Conservation (phyloP, 306 rosid species). For the cucumber (Cucumis sativus) region DNA sequence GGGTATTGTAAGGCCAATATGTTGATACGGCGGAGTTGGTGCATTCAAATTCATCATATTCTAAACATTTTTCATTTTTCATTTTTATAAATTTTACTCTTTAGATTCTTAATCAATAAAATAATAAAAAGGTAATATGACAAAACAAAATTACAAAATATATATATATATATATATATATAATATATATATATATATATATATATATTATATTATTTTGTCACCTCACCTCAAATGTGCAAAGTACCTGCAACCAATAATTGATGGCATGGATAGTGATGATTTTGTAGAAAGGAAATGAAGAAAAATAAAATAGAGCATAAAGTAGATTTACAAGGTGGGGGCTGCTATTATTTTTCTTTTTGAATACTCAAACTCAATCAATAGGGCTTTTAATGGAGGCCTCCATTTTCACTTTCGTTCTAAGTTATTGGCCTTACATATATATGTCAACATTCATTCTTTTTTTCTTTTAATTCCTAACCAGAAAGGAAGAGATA, state of each 20-base stretch:
- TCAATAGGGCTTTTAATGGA: not conserved
- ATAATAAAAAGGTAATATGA: not conserved
- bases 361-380: conserved; percentile 6
- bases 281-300: not conserved
- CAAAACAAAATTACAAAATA: not conserved
- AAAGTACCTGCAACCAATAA: conserved; percentile 1
- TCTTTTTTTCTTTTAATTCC: too few relatives aligned
- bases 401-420: not conserved
- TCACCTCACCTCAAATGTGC: not conserved
- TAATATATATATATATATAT: too few relatives aligned
- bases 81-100: not conserved
- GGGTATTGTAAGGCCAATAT: not conserved
- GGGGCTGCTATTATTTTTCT: conserved; percentile 4
- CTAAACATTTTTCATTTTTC: not conserved
- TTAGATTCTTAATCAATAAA: not conserved
- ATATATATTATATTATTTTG: not conserved
- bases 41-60: not conserved
- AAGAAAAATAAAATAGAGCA: not conserved
- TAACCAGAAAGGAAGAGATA: too few relatives aligned
- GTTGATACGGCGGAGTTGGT: not conserved
- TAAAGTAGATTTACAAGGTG: not conserved
- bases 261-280: not conserved
- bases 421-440: not conserved
- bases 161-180: not conserved
- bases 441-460: not conserved